Evolutionary conservation across 2,329 filamentous ascomycete species (phyloP), one percentile per base, ranked within the genome.

Genomic region (Cladophialophora carrionii): DNA sequence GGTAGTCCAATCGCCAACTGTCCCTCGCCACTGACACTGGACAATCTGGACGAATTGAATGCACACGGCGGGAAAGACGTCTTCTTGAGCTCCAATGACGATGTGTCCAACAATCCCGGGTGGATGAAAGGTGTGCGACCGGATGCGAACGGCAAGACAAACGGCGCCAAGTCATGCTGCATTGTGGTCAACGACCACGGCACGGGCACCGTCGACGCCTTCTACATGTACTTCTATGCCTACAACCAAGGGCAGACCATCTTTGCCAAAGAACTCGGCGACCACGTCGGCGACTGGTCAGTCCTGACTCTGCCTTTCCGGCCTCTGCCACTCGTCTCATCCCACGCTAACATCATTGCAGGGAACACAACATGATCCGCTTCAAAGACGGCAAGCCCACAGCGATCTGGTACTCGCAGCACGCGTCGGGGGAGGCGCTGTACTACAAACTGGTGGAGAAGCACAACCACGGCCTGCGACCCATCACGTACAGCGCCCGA

Each of bases 281-380:
- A 51, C 48, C 48, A 51, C 26, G 48, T 51, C 6, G 48, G 48
- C 22, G 48, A 51, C 22, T 51, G 48, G 48, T 51, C 14, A 51
- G 48, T 51, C 14, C 22, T 10, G 12, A 51, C 22, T 14, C 24
- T 24, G 9, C 20, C 10, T n/a, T 26, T 17, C 2, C 17, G 8
- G n/a, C 6, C 20, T 51, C 9, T 14, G 26, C 10, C 14, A n/a
- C n/a, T n/a, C n/a, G n/a, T n/a, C n/a, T n/a, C n/a, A n/a, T n/a
- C n/a, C n/a, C n/a, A 12, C 24, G 17, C 48, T 51, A 26, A 51
- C 48, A 51, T 26, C 20, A 2, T 20, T 14, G 24, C 48, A 51
- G 48, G 48, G 48, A 51, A 51, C 48, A 51, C 48, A 51, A 51
- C 48, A 51, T 51, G 48, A 51, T 51, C 20, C 48, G 48, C 48